These are phyloP conservation scores for Isoetes engelmannii DNA, from an alignment of 83 land plant genomes.

Conservation along the genomic window DNA sequence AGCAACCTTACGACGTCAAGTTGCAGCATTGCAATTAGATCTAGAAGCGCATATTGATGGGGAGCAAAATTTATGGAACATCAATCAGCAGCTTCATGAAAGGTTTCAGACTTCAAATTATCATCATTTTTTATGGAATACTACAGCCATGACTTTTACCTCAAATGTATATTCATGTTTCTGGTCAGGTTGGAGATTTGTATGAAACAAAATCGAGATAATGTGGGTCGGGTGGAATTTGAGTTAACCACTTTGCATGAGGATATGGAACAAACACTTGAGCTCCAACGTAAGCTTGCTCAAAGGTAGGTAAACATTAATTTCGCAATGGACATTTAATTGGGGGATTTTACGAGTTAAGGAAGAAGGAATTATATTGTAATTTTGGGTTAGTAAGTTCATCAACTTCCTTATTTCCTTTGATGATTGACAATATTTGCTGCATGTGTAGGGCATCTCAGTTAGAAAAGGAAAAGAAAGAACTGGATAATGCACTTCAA, in stretches of 20 bases:
- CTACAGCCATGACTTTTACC: not conserved
- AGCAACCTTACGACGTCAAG: slow-evolving; percentile 26
- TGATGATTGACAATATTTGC: not conserved
- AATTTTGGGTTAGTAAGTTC: not conserved
- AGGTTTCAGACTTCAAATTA: slow-evolving; percentile 14
- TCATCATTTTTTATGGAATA: not conserved
- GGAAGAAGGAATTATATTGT: too few species aligned
- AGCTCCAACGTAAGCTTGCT: slow-evolving; percentile 11
- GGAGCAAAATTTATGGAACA: slow-evolving; percentile 23
- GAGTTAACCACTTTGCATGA: slow-evolving; percentile 14
- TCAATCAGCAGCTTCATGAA: slow-evolving; percentile 31
- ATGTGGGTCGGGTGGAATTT: slow-evolving; percentile 1
- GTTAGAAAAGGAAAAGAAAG: slow-evolving; percentile 7
- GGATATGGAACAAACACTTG: slow-evolving; percentile 17
- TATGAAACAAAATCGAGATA: slow-evolving; percentile 16
- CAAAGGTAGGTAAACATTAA: not conserved
- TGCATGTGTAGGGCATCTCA: not conserved
- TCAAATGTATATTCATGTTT: not conserved
- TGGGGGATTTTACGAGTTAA: too few species aligned
- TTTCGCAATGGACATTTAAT: too few species aligned
- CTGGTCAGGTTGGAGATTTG: slow-evolving; percentile 9
- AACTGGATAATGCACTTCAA: slow-evolving; percentile 4
- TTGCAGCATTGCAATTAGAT: slow-evolving; percentile 18
- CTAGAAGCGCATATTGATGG: slow-evolving; percentile 21
- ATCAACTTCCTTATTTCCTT: not conserved